Base-by-base conservation (phyloP, 2,329 filamentous ascomycete species). In the Verticillium albo-atrum region DNA sequence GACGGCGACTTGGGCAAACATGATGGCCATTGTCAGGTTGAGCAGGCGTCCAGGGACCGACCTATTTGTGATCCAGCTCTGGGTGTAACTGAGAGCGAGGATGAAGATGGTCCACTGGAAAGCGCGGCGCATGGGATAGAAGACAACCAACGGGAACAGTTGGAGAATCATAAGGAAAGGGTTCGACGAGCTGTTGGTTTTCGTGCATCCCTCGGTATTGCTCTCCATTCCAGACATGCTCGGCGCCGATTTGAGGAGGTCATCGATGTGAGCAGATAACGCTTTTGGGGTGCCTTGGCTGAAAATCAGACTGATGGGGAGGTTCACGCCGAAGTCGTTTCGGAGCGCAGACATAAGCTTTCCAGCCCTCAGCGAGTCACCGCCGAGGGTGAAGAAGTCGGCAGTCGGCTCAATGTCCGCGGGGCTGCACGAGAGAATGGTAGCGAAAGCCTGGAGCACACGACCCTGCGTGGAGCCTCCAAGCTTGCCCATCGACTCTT, bases 41-140 rank as follows among this genome's bases (percentile, higher is more conserved):
- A 84, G 58, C 14, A 84, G 70, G 35, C 82, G 76, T 6, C 81
- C 81, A 4, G 72, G 63, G 1, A 81, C 65, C 42, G 66, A 69
- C 1, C 70, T 30, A 53, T 74, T 75, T 1, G 78, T 80, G 4
- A 70, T 65, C 71, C 75, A 77, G 3, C 61, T 35, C 50, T 77
- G 72, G 0, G 72, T 74, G 26, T 74, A 75, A 30, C 75, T 71
- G 55, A 85, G 69, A 5, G 75, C 69, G 57, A 80, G 74, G 53
- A 84, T 74, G 65, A 85, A 83, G 15, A 79, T 58, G 0, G 80
- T 80, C 82, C 81, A 84, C 56, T 80, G 78, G 34, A 80, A 70
- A 0, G 78, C 81, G 15, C 78, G 75, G 56, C 79, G 78, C 65
- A 82, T 68, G 0, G 83, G 83, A 62, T 80, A 83, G 47, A 84